These are phyloP conservation scores for Chamaenerion angustifolium DNA, from an alignment of 345 rosid species.

Conservation along the genomic window DNA sequence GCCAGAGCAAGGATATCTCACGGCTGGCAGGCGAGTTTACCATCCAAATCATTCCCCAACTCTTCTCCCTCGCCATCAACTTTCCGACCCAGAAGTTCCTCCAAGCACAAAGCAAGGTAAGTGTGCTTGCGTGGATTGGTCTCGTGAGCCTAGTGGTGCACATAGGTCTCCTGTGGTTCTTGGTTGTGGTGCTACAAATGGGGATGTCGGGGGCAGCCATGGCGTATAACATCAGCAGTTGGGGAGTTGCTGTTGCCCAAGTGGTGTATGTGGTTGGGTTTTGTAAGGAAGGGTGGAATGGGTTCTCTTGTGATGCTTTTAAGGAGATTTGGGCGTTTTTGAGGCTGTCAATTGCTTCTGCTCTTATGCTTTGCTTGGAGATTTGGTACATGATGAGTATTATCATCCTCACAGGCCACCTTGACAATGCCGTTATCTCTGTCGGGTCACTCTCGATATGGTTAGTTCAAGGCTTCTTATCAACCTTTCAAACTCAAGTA, in stretches of 20 bases:
- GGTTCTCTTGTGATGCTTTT: slow-evolving; percentile 51
- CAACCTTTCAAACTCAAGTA: no score
- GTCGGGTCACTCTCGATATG: slow-evolving; percentile 76
- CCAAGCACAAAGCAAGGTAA: slow-evolving; percentile 70
- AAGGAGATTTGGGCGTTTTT: slow-evolving; percentile 61
- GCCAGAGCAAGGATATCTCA: slow-evolving; percentile 40
- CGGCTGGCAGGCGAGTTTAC: slow-evolving; percentile 51
- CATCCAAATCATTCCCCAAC: slow-evolving; percentile 34
- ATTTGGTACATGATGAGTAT: slow-evolving; percentile 82
- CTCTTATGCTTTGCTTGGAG: slow-evolving; percentile 78
- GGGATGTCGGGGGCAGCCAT: slow-evolving; percentile 56
- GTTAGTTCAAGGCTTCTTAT: slow-evolving; percentile 22
- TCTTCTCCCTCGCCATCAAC: slow-evolving; percentile 50
- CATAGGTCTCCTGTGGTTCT: slow-evolving; percentile 30
- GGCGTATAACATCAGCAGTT: slow-evolving; percentile 37
- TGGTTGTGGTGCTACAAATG: slow-evolving; percentile 29
- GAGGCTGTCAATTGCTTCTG: slow-evolving; percentile 63
- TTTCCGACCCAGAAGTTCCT: slow-evolving; percentile 64
- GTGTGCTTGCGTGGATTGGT: slow-evolving; percentile 42
- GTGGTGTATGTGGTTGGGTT: slow-evolving; percentile 36
- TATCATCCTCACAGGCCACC: slow-evolving; percentile 56
- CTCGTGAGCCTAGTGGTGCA: slow-evolving; percentile 28
- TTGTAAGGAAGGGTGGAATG: slow-evolving; percentile 59
- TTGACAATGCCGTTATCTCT: slow-evolving; percentile 50
- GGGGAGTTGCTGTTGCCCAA: slow-evolving; percentile 35